Evolutionary conservation across 441 rosid species (phyloP).

Genomic region (Raphanus hybrid): DNA sequence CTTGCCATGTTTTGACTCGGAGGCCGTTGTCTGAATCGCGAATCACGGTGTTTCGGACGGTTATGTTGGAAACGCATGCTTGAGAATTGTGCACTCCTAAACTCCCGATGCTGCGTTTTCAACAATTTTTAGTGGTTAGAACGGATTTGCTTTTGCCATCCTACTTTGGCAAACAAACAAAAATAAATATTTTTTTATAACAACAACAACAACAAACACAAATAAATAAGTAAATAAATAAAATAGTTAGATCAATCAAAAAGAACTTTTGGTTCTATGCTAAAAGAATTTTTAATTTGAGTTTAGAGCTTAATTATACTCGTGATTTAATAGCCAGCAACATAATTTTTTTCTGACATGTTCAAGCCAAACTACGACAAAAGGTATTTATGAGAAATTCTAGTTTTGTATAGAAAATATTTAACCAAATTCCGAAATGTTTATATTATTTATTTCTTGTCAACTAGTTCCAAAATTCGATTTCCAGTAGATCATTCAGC

Average conservation of each 20-base stretch:
- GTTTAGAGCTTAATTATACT: background rate
- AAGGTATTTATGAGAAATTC: background rate
- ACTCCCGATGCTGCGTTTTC: slow-evolving; percentile 60
- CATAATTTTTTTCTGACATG: background rate
- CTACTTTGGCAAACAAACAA: background rate
- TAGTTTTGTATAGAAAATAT: background rate
- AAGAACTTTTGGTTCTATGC: background rate
- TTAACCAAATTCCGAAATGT: background rate
- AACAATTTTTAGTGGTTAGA: background rate
- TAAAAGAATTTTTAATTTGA: background rate
- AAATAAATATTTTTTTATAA: too few species aligned
- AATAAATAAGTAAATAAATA: too few species aligned
- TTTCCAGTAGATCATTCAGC: slow-evolving; percentile 7
- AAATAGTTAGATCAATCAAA: background rate
- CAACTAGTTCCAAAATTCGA: background rate
- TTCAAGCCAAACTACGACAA: background rate
- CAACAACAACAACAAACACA: too few species aligned
- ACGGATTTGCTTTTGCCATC: background rate
- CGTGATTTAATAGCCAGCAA: background rate
- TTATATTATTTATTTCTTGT: background rate
- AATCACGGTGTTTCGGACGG: slow-evolving; percentile 66
- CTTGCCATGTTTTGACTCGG: slow-evolving; percentile 97
- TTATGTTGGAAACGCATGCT: slow-evolving; percentile 92
- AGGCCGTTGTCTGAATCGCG: slow-evolving; percentile 93
- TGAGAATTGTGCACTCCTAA: slow-evolving; percentile 90